Evolutionary conservation across 2,329 filamentous ascomycete genomes (phyloP).

Genomic region (Leptoxyphium fumago): DNA sequence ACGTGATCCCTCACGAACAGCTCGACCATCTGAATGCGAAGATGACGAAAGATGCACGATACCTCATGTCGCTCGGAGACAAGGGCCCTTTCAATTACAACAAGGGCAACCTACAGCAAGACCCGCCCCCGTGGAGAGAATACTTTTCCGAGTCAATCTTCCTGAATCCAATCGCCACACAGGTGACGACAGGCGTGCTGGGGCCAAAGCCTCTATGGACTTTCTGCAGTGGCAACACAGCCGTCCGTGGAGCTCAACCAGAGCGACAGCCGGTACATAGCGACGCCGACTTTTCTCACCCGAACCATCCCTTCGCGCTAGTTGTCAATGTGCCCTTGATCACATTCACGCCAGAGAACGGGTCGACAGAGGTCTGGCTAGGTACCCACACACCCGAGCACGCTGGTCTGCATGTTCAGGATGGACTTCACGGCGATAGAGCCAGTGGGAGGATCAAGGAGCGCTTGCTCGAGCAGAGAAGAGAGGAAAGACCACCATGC

Average conservation of each 20-base stretch:
- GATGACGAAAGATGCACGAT: slow-evolving; percentile 44
- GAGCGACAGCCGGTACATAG: slow-evolving; percentile 42
- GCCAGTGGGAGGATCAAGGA: slow-evolving; percentile 38
- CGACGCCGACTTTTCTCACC: slow-evolving; percentile 45
- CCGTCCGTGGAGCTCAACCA: slow-evolving; percentile 28
- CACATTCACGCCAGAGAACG: slow-evolving; percentile 37
- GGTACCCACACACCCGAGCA: slow-evolving; percentile 32
- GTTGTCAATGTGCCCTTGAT: slow-evolving; percentile 41
- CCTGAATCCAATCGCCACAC: slow-evolving; percentile 40
- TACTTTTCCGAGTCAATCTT: slow-evolving; percentile 39
- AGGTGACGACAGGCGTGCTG: slow-evolving; percentile 40
- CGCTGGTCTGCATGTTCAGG: slow-evolving; percentile 26
- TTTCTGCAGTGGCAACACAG: slow-evolving; percentile 44
- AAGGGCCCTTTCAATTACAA: slow-evolving; percentile 49
- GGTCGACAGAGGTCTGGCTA: slow-evolving; percentile 44
- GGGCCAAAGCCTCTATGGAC: slow-evolving; percentile 42
- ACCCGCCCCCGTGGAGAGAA: slow-evolving; percentile 37
- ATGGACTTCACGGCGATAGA: slow-evolving; percentile 37
- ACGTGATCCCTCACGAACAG: slow-evolving; percentile 35
- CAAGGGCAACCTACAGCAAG: slow-evolving; percentile 39
- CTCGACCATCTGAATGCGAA: slow-evolving; percentile 42
- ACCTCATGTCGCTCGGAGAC: slow-evolving; percentile 36
- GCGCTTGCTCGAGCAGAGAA: slow-evolving; percentile 26
- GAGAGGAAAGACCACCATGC: slow-evolving; percentile 26
- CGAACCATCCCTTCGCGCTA: slow-evolving; percentile 39